Conservation (phyloP, 192 early-diverging fungal genomes). For the Coemansia sp. region DNA sequence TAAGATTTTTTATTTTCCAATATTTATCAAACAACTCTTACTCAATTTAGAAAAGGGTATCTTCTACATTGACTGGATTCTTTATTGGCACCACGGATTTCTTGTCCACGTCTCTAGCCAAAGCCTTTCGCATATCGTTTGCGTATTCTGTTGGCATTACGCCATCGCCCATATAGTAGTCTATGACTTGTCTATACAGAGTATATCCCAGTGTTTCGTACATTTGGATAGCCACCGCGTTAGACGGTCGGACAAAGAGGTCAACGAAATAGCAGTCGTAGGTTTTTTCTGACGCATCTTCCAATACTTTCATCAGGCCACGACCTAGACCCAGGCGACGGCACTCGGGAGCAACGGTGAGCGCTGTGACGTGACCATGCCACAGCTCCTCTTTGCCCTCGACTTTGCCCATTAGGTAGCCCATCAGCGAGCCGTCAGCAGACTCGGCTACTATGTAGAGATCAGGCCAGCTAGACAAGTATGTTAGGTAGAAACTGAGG, state of each 20-base stretch:
- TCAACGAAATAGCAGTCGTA: conserved; percentile 79
- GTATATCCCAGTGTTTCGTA: conserved; percentile 91
- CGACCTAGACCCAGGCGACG: conserved; percentile 87
- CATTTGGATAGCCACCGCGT: conserved; percentile 88
- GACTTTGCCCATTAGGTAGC: conserved; percentile 92
- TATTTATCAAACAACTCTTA: no score
- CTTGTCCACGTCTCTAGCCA: conserved; percentile 73
- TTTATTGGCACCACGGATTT: conserved; percentile 41
- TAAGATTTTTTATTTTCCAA: no score
- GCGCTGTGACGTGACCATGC: conserved; percentile 98
- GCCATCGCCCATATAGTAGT: conserved; percentile 76
- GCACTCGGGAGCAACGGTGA: conserved; percentile 95
- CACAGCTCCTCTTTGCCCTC: conserved; percentile 85
- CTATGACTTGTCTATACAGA: conserved; percentile 82
- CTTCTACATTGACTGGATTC: conserved; percentile 29
- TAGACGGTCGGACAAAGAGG: conserved; percentile 93
- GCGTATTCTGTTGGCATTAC: conserved; percentile 80
- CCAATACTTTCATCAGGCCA: conserved; percentile 85
- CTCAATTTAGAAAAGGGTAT: conserved; percentile 10
- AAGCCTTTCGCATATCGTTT: conserved; percentile 93
- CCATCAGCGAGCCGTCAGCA: conserved; percentile 71
- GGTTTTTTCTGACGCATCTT: conserved; percentile 87
- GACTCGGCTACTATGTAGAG: conserved; percentile 84
- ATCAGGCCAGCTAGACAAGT: conserved; percentile 93
- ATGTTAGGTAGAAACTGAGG: conserved; percentile 89